A percentile compares a stretch with the other conserved stretches of the same genome.
Conservation (phyloP, 352 stramenopile genomes). For the Globisporangium cederbergense region DNA sequence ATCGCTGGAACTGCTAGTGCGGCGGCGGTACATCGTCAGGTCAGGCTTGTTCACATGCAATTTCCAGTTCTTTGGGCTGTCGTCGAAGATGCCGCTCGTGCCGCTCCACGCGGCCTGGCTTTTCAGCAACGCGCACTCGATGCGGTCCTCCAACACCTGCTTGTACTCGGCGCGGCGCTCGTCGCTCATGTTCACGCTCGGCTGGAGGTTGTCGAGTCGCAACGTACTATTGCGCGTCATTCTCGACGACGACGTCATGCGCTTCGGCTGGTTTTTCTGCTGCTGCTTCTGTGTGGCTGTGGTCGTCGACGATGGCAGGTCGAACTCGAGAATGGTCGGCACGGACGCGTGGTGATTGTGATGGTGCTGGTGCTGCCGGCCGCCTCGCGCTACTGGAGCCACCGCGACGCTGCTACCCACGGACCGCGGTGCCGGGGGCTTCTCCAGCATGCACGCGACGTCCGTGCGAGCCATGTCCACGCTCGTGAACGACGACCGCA, state of each 20-base stretch:
- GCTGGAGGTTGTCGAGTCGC: slow-evolving; percentile 14
- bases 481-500: background rate
- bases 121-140: slow-evolving; percentile 34
- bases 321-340: slow-evolving; percentile 13
- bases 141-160: slow-evolving; percentile 31
- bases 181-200: slow-evolving; percentile 10
- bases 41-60: slow-evolving; percentile 54
- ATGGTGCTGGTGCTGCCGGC: too few relatives aligned
- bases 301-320: slow-evolving; percentile 9
- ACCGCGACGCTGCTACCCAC: background rate
- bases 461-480: background rate
- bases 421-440: slow-evolving; percentile 2
- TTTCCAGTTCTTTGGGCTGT: slow-evolving; percentile 61
- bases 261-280: background rate
- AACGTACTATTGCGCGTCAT: slow-evolving; percentile 6
- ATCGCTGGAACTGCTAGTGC: too few relatives aligned
- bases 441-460: background rate
- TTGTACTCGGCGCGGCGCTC: slow-evolving; percentile 6
- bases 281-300: background rate
- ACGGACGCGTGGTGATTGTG: slow-evolving; percentile 13
- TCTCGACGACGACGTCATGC: background rate
- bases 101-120: slow-evolving; percentile 51
- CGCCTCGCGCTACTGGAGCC: background rate
- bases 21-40: slow-evolving; percentile 40
- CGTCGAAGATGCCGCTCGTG: slow-evolving; percentile 58